Percentiles rank a stretch among this genome's conserved stretches.
These are phyloP conservation scores for Kockiozyma suomiensis DNA, from an alignment of 805 yeast genomes.

Conservation along the genomic window DNA sequence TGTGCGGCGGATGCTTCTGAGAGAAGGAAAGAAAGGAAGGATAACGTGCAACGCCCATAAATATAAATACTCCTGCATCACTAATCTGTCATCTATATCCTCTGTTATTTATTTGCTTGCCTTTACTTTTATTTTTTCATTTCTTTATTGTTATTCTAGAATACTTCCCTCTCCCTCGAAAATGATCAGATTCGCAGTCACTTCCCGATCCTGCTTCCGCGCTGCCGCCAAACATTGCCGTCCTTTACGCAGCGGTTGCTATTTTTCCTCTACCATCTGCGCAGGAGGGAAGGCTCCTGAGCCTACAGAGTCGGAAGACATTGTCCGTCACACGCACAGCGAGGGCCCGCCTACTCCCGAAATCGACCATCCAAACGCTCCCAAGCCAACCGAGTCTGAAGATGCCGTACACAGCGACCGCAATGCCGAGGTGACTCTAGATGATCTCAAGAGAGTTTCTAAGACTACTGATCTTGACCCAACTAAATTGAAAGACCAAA, in stretches of 20 bases:
- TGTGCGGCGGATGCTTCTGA: no score
- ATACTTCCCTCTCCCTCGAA: neutral
- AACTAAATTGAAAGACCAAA: conserved; percentile 4
- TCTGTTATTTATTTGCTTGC: neutral
- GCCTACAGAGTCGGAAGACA: conserved; percentile 10
- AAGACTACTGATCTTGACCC: conserved; percentile 10
- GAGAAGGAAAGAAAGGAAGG: no score
- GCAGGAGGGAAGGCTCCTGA: neutral
- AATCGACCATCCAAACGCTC: conserved; percentile 1
- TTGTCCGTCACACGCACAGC: neutral
- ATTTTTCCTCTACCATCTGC: neutral
- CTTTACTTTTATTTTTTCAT: neutral
- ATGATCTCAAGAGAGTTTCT: conserved; percentile 3
- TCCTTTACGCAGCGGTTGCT: neutral
- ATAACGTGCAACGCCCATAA: no score
- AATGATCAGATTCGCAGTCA: neutral
- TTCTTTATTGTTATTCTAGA: neutral
- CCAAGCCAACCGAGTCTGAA: conserved; percentile 8
- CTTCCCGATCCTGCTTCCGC: neutral
- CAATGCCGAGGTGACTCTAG: neutral
- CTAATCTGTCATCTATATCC: neutral
- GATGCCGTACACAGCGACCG: conserved; percentile 12
- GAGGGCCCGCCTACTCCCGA: conserved; percentile 4
- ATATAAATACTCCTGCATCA: neutral
- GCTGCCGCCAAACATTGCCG: neutral